Evolutionary conservation across 305 asterid species (phyloP).

Genomic region (Euphrasia arctica): DNA sequence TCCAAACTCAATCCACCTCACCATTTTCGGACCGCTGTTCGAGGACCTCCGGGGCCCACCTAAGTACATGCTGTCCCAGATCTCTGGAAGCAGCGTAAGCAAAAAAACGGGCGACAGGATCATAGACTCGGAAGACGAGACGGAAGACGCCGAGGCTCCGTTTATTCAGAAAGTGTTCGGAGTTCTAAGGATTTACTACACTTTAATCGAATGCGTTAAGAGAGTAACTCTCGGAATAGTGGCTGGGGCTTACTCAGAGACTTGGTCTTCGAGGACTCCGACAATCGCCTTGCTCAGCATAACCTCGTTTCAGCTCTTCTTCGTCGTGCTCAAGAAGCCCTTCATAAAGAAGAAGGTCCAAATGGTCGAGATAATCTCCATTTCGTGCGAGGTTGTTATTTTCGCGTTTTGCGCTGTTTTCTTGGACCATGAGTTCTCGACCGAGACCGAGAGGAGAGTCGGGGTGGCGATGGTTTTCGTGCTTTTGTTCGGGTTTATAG

Average conservation of each 20-base stretch:
- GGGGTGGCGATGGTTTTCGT: slow-evolving; percentile 64
- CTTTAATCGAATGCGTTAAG: slow-evolving; percentile 53
- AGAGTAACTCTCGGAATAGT: slow-evolving; percentile 65
- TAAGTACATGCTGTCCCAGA: slow-evolving; percentile 91
- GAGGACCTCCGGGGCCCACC: slow-evolving; percentile 98
- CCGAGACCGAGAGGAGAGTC: slow-evolving; percentile 41
- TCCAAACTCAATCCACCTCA: slow-evolving; percentile 39
- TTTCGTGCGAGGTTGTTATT: slow-evolving; percentile 50
- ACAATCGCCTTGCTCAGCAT: slow-evolving; percentile 49
- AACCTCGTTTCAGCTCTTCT: slow-evolving; percentile 78
- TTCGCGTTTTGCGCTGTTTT: slow-evolving; percentile 54
- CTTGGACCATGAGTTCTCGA: slow-evolving; percentile 41
- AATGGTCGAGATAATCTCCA: slow-evolving; percentile 74
- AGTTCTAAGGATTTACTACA: slow-evolving; percentile 81
- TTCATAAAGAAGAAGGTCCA: slow-evolving; percentile 85
- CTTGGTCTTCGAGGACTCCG: slow-evolving; percentile 55
- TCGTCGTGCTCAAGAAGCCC: slow-evolving; percentile 92
- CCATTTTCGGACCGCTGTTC: slow-evolving; percentile 72
- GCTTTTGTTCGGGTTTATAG: slow-evolving; percentile 46
- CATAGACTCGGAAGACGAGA: slow-evolving; percentile 87
- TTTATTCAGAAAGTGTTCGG: slow-evolving; percentile 84
- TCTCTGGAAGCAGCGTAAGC: slow-evolving; percentile 43
- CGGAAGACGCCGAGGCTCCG: slow-evolving; percentile 94
- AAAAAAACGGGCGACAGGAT: slow-evolving; percentile 51
- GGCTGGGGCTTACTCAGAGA: slow-evolving; percentile 58